These are phyloP conservation scores for Leptomonas seymouri DNA, from an alignment of 208 protist genomes.

Conservation along the genomic window DNA sequence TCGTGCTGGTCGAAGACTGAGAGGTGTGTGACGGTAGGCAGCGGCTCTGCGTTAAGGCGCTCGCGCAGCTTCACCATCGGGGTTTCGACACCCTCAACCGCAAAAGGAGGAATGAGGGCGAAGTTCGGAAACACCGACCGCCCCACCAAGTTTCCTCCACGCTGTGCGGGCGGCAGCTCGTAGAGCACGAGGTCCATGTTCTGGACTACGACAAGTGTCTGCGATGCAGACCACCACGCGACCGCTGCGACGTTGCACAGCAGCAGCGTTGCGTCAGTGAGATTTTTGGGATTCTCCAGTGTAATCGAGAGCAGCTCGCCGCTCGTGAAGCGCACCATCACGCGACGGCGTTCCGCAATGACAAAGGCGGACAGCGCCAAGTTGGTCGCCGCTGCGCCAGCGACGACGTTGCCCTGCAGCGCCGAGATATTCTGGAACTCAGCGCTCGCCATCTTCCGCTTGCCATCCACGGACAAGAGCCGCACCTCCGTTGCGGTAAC, in stretches of 20 bases:
- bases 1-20: conserved; percentile 49
- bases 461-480: conserved; percentile 66
- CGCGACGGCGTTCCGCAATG: conserved; percentile 17
- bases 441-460: conserved; percentile 19
- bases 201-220: conserved; percentile 41
- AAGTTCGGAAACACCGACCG: conserved; percentile 51
- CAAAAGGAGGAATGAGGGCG: conserved; percentile 48
- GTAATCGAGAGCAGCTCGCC: conserved; percentile 25
- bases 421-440: conserved; percentile 19
- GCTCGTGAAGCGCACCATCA: conserved; percentile 40
- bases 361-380: conserved; percentile 21
- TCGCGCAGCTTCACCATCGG: conserved; percentile 35
- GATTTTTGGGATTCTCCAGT: conserved; percentile 10
- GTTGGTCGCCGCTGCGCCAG: conserved; percentile 7
- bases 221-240: conserved; percentile 34
- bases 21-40: conserved; percentile 64
- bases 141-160: neutral
- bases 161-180: conserved; percentile 9
- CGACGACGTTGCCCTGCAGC: conserved; percentile 7
- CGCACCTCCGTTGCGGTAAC: conserved; percentile 74
- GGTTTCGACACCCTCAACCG: conserved; percentile 38
- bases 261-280: conserved; percentile 16
- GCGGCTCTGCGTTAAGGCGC: conserved; percentile 39
- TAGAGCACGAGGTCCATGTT: conserved; percentile 48
- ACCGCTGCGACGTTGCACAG: conserved; percentile 48